Evolutionary conservation across 805 yeast species (phyloP).

Genomic region (Candida pseudoglaebosa): DNA sequence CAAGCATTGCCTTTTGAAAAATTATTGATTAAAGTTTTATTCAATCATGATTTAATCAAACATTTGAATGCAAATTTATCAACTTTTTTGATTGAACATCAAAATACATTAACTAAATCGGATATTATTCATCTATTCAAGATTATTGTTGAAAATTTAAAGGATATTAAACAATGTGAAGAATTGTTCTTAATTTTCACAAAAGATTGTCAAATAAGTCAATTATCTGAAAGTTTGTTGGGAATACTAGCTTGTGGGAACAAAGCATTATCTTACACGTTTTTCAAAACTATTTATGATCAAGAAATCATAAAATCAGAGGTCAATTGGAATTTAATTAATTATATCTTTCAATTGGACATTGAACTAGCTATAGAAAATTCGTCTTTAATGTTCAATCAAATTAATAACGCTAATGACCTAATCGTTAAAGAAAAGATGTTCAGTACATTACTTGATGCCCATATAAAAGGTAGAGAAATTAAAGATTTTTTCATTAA

Average conservation of each 20-base stretch:
- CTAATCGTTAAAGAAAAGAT: constrained; percentile 10
- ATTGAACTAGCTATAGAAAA: constrained; percentile 53
- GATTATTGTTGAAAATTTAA: constrained; percentile 25
- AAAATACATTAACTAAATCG: constrained; percentile 14
- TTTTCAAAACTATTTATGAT: constrained; percentile 41
- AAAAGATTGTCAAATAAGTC: constrained; percentile 25
- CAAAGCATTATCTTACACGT: constrained; percentile 50
- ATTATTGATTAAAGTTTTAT: constrained; percentile 1
- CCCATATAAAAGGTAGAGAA: constrained; percentile 58
- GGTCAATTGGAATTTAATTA: constrained; percentile 45
- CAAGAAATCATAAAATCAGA: constrained; percentile 15
- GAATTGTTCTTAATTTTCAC: constrained; percentile 42
- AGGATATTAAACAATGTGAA: constrained; percentile 43
- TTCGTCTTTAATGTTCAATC: constrained; percentile 14
- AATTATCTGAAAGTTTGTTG: constrained; percentile 41
- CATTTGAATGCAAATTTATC: constrained; percentile 5
- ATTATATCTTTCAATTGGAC: constrained; percentile 49
- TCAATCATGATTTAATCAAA: constrained; percentile 5
- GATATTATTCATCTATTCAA: constrained; percentile 17
- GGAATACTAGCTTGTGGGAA: constrained; percentile 46
- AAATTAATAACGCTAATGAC: constrained; percentile 5
- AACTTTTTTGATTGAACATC: constrained; percentile 3
- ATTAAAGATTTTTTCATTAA: constrained; percentile 41
- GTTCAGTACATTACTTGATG: constrained; percentile 35
- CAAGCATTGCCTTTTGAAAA: not conserved